Evolutionary conservation across 2,329 filamentous ascomycete species (phyloP).

Genomic region (Coleophoma cylindrospora): DNA sequence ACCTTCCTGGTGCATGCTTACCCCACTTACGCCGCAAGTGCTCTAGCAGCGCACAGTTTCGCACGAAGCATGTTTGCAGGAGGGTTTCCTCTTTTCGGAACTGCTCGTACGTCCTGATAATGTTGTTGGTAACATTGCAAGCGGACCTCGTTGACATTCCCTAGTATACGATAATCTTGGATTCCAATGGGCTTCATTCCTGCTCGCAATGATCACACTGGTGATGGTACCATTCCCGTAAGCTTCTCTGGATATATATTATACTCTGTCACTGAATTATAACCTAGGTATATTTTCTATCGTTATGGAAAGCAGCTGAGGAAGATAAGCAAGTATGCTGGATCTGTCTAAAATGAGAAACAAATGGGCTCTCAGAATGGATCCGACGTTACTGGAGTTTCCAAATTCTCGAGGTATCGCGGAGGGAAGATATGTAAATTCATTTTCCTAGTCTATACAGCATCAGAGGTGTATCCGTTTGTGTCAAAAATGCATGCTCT

Average conservation of each 20-base stretch:
- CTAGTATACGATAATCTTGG: conserved; percentile 69
- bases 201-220: conserved; percentile 57
- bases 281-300: conserved; percentile 45
- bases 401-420: too few species aligned
- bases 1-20: conserved; percentile 79
- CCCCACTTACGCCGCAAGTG: conserved; percentile 68
- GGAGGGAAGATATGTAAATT: too few species aligned
- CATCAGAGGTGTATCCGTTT: too few species aligned
- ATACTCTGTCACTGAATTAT: too few species aligned
- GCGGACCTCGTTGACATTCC: conserved; percentile 71
- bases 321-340: conserved; percentile 47
- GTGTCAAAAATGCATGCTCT: too few species aligned
- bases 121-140: conserved; percentile 35
- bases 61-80: conserved; percentile 69
- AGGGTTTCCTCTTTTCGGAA: conserved; percentile 8
- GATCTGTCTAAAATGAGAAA: conserved; percentile 1
- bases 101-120: too few species aligned
- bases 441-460: too few species aligned
- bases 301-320: conserved; percentile 53
- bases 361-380: too few species aligned
- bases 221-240: conserved; percentile 59
- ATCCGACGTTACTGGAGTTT: too few species aligned
- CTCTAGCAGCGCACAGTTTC: conserved; percentile 80
- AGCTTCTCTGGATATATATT: too few species aligned
- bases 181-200: conserved; percentile 62